Evolutionary conservation across 306 rosid genomes (phyloP).

Genomic region (Alnus rubra): DNA sequence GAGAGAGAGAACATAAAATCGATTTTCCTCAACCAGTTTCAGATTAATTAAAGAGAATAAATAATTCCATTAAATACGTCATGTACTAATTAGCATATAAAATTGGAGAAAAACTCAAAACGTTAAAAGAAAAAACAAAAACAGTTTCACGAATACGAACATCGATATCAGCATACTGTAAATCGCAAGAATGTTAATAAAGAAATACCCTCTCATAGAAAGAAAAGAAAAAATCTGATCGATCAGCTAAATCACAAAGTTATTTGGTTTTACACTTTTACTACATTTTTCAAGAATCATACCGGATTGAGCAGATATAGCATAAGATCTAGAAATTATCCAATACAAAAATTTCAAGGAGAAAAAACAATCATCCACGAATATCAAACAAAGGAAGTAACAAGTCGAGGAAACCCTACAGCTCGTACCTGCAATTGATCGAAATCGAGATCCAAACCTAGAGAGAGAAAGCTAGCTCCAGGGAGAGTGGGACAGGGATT

Average conservation of each 20-base stretch:
- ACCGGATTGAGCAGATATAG: background rate
- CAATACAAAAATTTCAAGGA: background rate
- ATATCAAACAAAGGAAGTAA: background rate
- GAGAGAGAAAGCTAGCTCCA: background rate
- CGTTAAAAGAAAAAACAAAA: background rate
- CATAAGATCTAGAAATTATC: background rate
- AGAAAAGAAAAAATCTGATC: background rate
- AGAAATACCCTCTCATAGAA: background rate
- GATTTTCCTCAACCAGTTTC: background rate
- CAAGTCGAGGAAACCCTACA: background rate
- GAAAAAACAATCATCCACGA: background rate
- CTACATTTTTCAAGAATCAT: background rate
- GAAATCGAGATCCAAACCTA: conserved; percentile 3
- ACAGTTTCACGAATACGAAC: background rate
- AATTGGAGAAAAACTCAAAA: background rate
- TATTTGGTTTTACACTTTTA: background rate
- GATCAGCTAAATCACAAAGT: background rate
- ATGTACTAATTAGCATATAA: background rate
- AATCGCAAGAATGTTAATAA: background rate
- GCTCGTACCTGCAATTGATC: conserved; percentile 28
- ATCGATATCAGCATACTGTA: background rate
- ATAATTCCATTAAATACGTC: background rate
- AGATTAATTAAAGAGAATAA: too few species aligned
- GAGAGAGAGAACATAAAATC: too few species aligned
- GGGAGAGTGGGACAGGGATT: background rate